phyloP scores from a whole-genome alignment of 805 yeast species.

The Lachancea sp. region DNA sequence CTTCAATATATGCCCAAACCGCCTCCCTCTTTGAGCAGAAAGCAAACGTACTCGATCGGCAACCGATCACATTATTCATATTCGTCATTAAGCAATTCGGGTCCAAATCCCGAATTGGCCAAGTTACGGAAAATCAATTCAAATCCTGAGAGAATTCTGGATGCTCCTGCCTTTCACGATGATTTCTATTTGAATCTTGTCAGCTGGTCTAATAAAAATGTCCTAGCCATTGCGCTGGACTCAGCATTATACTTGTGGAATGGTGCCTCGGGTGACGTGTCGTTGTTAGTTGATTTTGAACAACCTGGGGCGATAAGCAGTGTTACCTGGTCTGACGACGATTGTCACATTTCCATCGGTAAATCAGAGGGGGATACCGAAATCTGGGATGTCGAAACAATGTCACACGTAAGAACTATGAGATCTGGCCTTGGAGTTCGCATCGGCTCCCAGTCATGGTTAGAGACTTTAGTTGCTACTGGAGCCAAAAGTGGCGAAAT shows the following conservation, averaged over 20 bases:
- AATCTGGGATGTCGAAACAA: constrained; percentile 87
- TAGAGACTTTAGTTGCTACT: constrained; percentile 69
- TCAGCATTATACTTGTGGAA: constrained; percentile 87
- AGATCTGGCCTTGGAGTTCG: constrained; percentile 61
- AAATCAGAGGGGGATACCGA: constrained; percentile 77
- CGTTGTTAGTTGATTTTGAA: constrained; percentile 55
- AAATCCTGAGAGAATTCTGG: constrained; percentile 87
- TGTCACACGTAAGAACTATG: constrained; percentile 72
- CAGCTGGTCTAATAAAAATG: constrained; percentile 80
- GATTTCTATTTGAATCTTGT: constrained; percentile 85
- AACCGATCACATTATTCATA: constrained; percentile 29
- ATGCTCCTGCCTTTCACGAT: constrained; percentile 91
- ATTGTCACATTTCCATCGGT: constrained; percentile 79
- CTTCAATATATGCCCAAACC: constrained; percentile 82
- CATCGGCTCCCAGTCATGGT: constrained; percentile 82
- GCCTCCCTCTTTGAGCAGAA: constrained; percentile 44
- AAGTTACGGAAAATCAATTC: constrained; percentile 74
- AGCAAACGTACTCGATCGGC: constrained; percentile 26
- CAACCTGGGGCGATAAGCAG: constrained; percentile 37
- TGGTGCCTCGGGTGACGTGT: constrained; percentile 74
- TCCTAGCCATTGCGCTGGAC: constrained; percentile 83
- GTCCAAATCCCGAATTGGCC: constrained; percentile 40
- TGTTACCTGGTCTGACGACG: constrained; percentile 87
- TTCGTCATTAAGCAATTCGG: constrained; percentile 25
- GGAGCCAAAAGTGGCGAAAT: constrained; percentile 85